Percentiles rank a stretch among this genome's conserved stretches.
Evolutionary conservation across 108 stramenopile species (phyloP).

Genomic region (Bacterosira constricta): DNA sequence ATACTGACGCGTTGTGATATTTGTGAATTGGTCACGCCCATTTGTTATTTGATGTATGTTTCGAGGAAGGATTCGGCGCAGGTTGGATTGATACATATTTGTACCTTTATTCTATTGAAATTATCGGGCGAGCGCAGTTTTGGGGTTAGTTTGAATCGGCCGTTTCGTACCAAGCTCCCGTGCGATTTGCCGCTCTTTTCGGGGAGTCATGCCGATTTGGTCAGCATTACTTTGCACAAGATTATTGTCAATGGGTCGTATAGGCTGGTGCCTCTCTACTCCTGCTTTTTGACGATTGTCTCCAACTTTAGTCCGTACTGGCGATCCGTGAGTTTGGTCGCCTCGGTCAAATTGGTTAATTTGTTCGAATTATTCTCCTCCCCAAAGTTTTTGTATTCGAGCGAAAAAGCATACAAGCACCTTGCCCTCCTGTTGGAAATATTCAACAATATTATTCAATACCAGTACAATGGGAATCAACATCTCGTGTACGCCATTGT

Average conservation of each 20-base stretch:
- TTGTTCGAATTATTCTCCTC: slow-evolving; percentile 94
- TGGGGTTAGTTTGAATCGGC: slow-evolving; percentile 94
- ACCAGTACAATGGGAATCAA: slow-evolving; percentile 96
- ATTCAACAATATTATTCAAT: slow-evolving; percentile 99
- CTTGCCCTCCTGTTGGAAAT: slow-evolving; percentile 92
- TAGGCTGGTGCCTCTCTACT: slow-evolving; percentile 85
- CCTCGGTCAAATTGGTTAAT: slow-evolving; percentile 93
- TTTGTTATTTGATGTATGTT: slow-evolving; percentile 93
- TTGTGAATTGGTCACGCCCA: slow-evolving; percentile 86
- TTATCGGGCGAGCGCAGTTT: slow-evolving; percentile 94
- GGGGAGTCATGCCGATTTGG: slow-evolving; percentile 94
- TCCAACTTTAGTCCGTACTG: slow-evolving; percentile 96
- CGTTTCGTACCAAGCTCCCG: slow-evolving; percentile 82
- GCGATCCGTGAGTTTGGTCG: slow-evolving; percentile 85
- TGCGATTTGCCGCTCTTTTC: slow-evolving; percentile 85
- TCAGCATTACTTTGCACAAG: slow-evolving; percentile 95
- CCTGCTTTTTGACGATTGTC: slow-evolving; percentile 95
- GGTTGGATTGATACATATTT: slow-evolving; percentile 95
- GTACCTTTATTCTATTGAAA: slow-evolving; percentile 95
- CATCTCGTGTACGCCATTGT: slow-evolving; percentile 98
- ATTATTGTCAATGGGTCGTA: slow-evolving; percentile 93
- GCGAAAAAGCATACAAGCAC: slow-evolving; percentile 90
- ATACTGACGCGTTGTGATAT: slow-evolving; percentile 83
- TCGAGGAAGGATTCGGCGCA: slow-evolving; percentile 85
- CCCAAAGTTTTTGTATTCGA: slow-evolving; percentile 87